These are phyloP conservation scores for Mycena belliarum DNA, from an alignment of 768 basidiomycete species.

Conservation along the genomic window DNA sequence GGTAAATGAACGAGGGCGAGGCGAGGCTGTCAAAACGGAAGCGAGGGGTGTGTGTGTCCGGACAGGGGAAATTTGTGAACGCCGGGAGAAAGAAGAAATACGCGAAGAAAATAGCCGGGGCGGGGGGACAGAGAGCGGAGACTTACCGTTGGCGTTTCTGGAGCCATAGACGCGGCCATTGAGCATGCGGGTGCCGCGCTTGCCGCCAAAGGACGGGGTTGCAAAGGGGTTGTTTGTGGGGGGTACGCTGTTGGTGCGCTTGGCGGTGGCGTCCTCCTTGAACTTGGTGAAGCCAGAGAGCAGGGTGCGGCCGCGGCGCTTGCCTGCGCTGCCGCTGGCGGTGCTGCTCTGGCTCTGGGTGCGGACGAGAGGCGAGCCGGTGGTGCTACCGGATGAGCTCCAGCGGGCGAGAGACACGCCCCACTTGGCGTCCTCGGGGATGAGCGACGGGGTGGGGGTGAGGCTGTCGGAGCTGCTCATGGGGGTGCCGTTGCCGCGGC, in stretches of 20 bases:
- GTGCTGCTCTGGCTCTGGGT: slow-evolving; percentile 9
- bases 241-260: neutral
- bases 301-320: slow-evolving; percentile 8
- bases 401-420: slow-evolving; percentile 23
- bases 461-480: slow-evolving; percentile 34
- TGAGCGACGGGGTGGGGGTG: slow-evolving; percentile 39
- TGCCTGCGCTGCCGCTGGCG: neutral
- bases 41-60: no score
- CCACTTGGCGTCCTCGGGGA: slow-evolving; percentile 25
- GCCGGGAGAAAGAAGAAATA: no score
- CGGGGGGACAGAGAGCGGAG: neutral
- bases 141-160: slow-evolving; percentile 28
- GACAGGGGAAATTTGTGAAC: no score
- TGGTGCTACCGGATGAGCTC: slow-evolving; percentile 28
- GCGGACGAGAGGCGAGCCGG: slow-evolving; percentile 14
- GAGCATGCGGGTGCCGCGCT: slow-evolving; percentile 63
- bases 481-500: slow-evolving; percentile 24
- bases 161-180: slow-evolving; percentile 86
- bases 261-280: neutral
- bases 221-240: slow-evolving; percentile 15
- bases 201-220: slow-evolving; percentile 3
- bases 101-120: neutral
- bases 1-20: no score
- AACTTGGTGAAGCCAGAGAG: neutral
- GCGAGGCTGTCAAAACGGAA: no score